Evolutionary conservation across 1,284 basidiomycete species (phyloP).

Genomic region (Heterobasidion parviporum): DNA sequence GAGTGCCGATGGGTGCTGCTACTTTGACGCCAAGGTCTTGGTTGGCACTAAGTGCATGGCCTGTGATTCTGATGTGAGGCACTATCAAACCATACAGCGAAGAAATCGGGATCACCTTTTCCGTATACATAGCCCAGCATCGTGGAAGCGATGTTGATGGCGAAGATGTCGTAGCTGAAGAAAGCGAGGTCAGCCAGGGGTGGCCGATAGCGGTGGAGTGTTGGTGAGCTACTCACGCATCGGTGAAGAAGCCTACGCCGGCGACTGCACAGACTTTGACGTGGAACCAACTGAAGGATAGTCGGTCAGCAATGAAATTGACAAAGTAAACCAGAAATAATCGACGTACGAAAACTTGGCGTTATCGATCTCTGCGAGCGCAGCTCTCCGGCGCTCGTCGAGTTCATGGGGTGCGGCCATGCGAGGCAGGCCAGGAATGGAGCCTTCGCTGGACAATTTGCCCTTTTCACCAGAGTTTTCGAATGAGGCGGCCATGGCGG

Average conservation of each 20-base stretch:
- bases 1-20: constrained; percentile 41
- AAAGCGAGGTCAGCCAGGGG: background rate
- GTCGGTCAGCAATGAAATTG: background rate
- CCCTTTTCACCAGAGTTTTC: constrained; percentile 9
- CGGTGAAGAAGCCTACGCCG: constrained; percentile 80
- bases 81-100: too few relatives aligned
- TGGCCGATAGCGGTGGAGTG: background rate
- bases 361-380: constrained; percentile 48
- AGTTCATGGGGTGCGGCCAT: constrained; percentile 1
- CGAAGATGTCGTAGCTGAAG: constrained; percentile 37
- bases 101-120: background rate
- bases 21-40: constrained; percentile 64
- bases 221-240: constrained; percentile 45
- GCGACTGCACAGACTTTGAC: constrained; percentile 69
- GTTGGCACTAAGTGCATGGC: constrained; percentile 31
- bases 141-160: constrained; percentile 46
- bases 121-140: constrained; percentile 54
- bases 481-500: constrained; percentile 5
- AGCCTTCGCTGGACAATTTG: constrained; percentile 3
- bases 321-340: background rate
- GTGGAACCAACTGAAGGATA: constrained; percentile 36
- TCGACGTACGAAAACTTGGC: constrained; percentile 39
- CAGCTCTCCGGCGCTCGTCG: constrained; percentile 35
- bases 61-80: background rate
- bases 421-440: constrained; percentile 1